Base-by-base conservation (phyloP, 2,329 filamentous ascomycete genomes). In the Neofusicoccum kwambonambiense region DNA sequence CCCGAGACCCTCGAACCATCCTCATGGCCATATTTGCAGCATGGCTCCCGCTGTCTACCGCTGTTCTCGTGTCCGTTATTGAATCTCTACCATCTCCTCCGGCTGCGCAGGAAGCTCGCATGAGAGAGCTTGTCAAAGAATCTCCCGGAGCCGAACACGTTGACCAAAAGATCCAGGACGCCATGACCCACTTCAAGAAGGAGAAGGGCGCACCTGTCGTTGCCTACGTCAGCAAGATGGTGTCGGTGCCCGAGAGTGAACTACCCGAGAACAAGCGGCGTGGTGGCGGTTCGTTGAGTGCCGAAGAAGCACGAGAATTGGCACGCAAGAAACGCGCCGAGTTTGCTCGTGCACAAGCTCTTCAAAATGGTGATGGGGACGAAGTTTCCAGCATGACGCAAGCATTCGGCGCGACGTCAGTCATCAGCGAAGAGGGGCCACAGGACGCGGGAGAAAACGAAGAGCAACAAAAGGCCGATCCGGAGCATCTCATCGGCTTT, bases 221-320 rank as follows among this genome's bases (percentile, higher is more conserved):
- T 1, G 94, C 92, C 8, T 99, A 97, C 69, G 91, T 99, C 67
- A 98, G 94, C 79, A 99, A 99, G 76, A 97, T 99, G 93, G 91
- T 98, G 1, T 95, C 95, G 0, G 85, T 99, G 12, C 94, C 93
- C 0, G 92, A 96, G 73, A 97, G 92, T 76, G 94, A 99, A 71
- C 82, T 99, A 4, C 91, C 92, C 0, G 87, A 94, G 61, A 97
- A 97, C 76, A 96, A 90, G 76, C 85, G 92, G 51, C 84, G 87
- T 15, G 77, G 79, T 15, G 88, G 80, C 15, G 88, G 80, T 19
- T 79, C 88, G 49, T 84, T 98, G 72, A 96, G 87, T 44, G 90
- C 92, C 1, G 95, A 97, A 68, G 95, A 98, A 78, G 95, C 95
- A 3, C 84, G 91, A 69, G 93, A 97, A 68, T 79, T 97, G 65